Evolutionary conservation across 2,329 filamentous ascomycete genomes (phyloP).

Genomic region (Trichoderma sp.): DNA sequence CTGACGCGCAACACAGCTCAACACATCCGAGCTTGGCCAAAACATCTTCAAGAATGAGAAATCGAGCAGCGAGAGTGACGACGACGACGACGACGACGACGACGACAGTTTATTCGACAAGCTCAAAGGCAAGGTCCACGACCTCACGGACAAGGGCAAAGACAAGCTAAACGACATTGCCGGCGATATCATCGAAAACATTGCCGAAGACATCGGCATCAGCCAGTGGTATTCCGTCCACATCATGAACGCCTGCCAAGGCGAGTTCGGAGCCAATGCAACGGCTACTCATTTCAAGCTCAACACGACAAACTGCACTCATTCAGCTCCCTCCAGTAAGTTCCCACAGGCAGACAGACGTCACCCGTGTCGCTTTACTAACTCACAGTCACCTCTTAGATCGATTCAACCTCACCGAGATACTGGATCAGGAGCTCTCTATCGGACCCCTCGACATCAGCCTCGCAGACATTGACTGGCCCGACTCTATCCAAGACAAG

Average conservation of each 20-base stretch:
- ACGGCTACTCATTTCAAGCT: conserved; percentile 41
- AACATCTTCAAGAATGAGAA: conserved; percentile 35
- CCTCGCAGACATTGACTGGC: conserved; percentile 49
- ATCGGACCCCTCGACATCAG: conserved; percentile 49
- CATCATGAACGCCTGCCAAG: conserved; percentile 51
- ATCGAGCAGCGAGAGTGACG: conserved; percentile 30
- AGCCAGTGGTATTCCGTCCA: conserved; percentile 56
- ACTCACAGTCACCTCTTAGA: conserved; percentile 29
- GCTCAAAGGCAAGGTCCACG: conserved; percentile 36
- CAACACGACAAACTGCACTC: conserved; percentile 50
- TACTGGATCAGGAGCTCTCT: conserved; percentile 50
- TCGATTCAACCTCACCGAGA: conserved; percentile 49
- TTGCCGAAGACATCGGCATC: conserved; percentile 49
- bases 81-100: conserved; percentile 31
- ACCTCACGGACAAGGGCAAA: conserved; percentile 39
- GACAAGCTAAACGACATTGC: conserved; percentile 45
- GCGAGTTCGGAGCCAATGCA: conserved; percentile 48
- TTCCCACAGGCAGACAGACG: no score
- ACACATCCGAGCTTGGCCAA: conserved; percentile 44
- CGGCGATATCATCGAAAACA: conserved; percentile 43
- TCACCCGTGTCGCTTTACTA: neutral
- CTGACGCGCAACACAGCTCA: conserved; percentile 34
- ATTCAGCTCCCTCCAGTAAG: conserved; percentile 42
- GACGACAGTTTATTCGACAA: conserved; percentile 34
- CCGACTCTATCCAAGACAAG: conserved; percentile 47